Conservation (phyloP, 345 rosid species). For the Kernera saxatilis region DNA sequence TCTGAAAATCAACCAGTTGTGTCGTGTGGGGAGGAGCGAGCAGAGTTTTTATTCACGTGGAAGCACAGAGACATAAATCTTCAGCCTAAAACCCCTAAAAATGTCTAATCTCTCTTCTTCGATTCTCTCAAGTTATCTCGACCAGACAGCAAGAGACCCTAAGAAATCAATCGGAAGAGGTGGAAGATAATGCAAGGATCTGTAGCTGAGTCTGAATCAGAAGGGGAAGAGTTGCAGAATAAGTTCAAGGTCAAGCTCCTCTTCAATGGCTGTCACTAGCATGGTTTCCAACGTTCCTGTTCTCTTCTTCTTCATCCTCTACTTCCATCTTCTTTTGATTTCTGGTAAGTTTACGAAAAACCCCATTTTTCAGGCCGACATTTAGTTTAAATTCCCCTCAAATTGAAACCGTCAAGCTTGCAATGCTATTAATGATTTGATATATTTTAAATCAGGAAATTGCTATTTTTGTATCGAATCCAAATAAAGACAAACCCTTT, state of each 20-base stretch:
- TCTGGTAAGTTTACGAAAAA: slow-evolving; percentile 27
- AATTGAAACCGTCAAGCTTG: slow-evolving; percentile 4
- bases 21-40: slow-evolving; percentile 21
- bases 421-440: neutral
- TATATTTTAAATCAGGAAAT: neutral
- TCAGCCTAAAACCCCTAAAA: slow-evolving; percentile 10
- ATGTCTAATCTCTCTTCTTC: slow-evolving; percentile 21
- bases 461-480: neutral
- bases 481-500: neutral
- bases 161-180: neutral
- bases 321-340: slow-evolving; percentile 15
- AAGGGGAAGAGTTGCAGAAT: slow-evolving; percentile 33
- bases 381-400: neutral
- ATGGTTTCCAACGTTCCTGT: slow-evolving; percentile 19
- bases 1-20: slow-evolving; percentile 10
- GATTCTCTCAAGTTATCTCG: neutral
- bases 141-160: neutral
- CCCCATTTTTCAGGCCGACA: neutral
- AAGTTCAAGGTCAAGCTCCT: slow-evolving; percentile 37
- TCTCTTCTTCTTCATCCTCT: slow-evolving; percentile 30
- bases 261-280: slow-evolving; percentile 63
- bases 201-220: slow-evolving; percentile 41
- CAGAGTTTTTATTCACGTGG: slow-evolving; percentile 28
- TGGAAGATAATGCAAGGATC: slow-evolving; percentile 69
- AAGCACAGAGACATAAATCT: slow-evolving; percentile 30